These are phyloP conservation scores for Taxillus chinensis DNA, from an alignment of 164 flowering plant species.

Conservation along the genomic window DNA sequence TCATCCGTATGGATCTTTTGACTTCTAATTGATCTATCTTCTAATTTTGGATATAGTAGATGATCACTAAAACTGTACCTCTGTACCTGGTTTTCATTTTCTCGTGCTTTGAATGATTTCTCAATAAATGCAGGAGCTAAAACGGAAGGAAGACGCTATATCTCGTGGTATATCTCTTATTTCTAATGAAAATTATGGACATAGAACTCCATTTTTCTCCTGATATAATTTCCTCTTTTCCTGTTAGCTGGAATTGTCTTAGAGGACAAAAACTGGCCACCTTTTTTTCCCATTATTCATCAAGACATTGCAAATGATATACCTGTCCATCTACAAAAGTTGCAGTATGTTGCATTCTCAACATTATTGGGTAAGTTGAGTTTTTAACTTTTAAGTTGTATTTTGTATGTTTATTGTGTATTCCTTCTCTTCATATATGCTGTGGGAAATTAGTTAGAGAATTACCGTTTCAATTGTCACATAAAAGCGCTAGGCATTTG, in stretches of 20 bases:
- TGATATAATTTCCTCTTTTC: neutral
- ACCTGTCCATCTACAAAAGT: slow-evolving; percentile 56
- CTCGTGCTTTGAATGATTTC: neutral
- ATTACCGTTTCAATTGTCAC: too few species aligned
- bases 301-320: slow-evolving; percentile 65
- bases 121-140: slow-evolving; percentile 42
- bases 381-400: neutral
- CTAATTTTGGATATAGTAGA: too few species aligned
- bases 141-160: slow-evolving; percentile 56
- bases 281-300: slow-evolving; percentile 57
- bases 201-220: too few species aligned
- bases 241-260: slow-evolving; percentile 57
- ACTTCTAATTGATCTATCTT: too few species aligned
- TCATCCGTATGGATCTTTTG: too few species aligned
- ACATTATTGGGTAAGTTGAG: slow-evolving; percentile 46
- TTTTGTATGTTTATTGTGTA: neutral
- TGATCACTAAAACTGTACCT: too few species aligned
- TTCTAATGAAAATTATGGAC: neutral
- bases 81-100: too few species aligned
- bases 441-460: too few species aligned
- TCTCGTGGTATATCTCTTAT: slow-evolving; percentile 26
- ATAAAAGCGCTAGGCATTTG: too few species aligned
- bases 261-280: slow-evolving; percentile 68
- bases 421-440: neutral
- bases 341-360: slow-evolving; percentile 61